phyloP scores from a whole-genome alignment of 345 rosid genomes.

The Kernera saxatilis region DNA sequence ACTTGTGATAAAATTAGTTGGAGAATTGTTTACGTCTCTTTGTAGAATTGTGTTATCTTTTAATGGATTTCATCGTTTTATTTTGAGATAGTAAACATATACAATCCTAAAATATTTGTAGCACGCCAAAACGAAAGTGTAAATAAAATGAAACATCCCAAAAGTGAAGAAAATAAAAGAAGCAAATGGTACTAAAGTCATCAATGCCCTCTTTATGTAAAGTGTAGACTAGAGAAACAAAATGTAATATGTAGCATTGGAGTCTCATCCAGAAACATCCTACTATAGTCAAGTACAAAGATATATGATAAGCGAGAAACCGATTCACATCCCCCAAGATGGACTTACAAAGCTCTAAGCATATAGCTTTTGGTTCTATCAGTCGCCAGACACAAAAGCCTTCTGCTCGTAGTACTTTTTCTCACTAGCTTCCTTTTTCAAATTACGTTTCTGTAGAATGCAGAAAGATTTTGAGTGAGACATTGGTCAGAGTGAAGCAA shows the following conservation, averaged over 20 bases:
- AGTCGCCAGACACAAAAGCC: constrained; percentile 50
- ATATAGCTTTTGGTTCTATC: constrained; percentile 10
- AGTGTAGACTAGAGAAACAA: constrained; percentile 18
- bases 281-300: constrained; percentile 7
- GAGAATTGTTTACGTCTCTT: background rate
- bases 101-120: background rate
- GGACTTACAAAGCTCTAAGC: background rate
- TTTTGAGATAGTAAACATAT: background rate
- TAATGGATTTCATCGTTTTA: background rate
- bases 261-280: constrained; percentile 22
- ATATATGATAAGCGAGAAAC: background rate
- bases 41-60: background rate
- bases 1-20: background rate
- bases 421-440: constrained; percentile 54
- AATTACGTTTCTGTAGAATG: constrained; percentile 53
- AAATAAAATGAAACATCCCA: background rate
- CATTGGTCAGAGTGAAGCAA: background rate
- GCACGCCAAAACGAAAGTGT: background rate
- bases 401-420: constrained; percentile 64
- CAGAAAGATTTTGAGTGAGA: background rate
- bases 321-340: background rate
- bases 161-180: background rate
- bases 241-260: constrained; percentile 11
- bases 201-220: constrained; percentile 3
- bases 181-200: constrained; percentile 15